Evolutionary conservation across 106 monocot genomes (phyloP), one percentile per base, ranked within the genome.

Genomic region (Narthecium ossifragum): DNA sequence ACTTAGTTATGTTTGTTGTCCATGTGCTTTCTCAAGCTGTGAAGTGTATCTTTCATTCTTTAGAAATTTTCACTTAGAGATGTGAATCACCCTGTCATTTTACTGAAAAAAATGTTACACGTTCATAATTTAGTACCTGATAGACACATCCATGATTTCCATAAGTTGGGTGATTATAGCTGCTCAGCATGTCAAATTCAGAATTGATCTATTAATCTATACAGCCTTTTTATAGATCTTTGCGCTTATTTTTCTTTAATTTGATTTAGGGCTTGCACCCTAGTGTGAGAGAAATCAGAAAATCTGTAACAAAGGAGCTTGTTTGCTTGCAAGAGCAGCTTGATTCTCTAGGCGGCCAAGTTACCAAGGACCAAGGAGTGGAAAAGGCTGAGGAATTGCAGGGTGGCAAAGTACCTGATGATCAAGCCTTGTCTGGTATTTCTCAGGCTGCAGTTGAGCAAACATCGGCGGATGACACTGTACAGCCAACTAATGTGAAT

Each of bases 241-340:
- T n/a, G n/a, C n/a, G n/a, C n/a, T n/a, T n/a, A n/a, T n/a, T n/a
- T n/a, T n/a, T 18, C 47, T 6, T 63, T n/a, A 4, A 50, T 33
- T 20, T 57, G 36, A 23, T 52, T 23, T 62, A 89, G 85, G 89
- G 81, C 31, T 63, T 85, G 46, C 81, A 66, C 59, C 75, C 78
- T 25, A 72, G 26, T 74, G 65, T 80, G 4, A 77, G 74, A 56
- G 80, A 85, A 17, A 47, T 54, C 5, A 77, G 85, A 46, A 85
- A 80, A 59, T 65, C 62, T 32, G 62, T 77, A 8, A 77, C 77
- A 18, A 77, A 55, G 41, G 85, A 85, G 39, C 73, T 85, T 11
- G 56, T 61, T 21, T 50, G 29, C 31, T 17, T 85, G 29, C 76
- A 85, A 64, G 80, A 85, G 59, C 77, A 80, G 53, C 59, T 80